Percentiles rank a stretch among this genome's conserved stretches.
phyloP scores from a whole-genome alignment of 2,329 filamentous ascomycete genomes.

The Hypoxylon rubiginosum region DNA sequence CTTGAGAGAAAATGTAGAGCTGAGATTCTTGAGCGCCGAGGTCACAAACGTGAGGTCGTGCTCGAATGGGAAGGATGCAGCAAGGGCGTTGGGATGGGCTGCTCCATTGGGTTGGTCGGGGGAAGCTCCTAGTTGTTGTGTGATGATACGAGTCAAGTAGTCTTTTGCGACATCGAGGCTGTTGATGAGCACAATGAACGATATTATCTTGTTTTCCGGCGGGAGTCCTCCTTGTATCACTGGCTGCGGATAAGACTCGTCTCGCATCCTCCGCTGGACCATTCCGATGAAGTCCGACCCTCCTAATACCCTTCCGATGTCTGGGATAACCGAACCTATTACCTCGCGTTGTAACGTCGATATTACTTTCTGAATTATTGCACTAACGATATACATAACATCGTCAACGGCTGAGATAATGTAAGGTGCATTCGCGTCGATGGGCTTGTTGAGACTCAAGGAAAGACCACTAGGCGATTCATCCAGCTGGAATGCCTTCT shows the following conservation, averaged over 20 bases:
- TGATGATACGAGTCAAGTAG: conserved; percentile 89
- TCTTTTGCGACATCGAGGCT: conserved; percentile 93
- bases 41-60: conserved; percentile 79
- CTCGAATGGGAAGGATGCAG: conserved; percentile 82
- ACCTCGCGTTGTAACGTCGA: conserved; percentile 87
- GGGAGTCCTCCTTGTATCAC: conserved; percentile 83
- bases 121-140: conserved; percentile 69
- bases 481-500: conserved; percentile 97
- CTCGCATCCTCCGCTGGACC: conserved; percentile 97
- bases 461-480: conserved; percentile 86
- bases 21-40: conserved; percentile 76
- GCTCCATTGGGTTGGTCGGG: conserved; percentile 54
- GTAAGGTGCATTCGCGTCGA: conserved; percentile 85
- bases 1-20: conserved; percentile 80
- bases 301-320: conserved; percentile 82
- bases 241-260: conserved; percentile 91
- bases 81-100: conserved; percentile 61
- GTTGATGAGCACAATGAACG: conserved; percentile 94
- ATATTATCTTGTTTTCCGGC: conserved; percentile 87
- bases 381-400: conserved; percentile 99
- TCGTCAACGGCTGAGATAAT: conserved; percentile 97
- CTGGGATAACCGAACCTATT: conserved; percentile 82
- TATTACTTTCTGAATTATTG: conserved; percentile 87
- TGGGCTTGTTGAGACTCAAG: conserved; percentile 77
- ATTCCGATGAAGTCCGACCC: conserved; percentile 94